phyloP scores from a whole-genome alignment of 192 early-diverging fungal species.

The Coemansia sp. region DNA sequence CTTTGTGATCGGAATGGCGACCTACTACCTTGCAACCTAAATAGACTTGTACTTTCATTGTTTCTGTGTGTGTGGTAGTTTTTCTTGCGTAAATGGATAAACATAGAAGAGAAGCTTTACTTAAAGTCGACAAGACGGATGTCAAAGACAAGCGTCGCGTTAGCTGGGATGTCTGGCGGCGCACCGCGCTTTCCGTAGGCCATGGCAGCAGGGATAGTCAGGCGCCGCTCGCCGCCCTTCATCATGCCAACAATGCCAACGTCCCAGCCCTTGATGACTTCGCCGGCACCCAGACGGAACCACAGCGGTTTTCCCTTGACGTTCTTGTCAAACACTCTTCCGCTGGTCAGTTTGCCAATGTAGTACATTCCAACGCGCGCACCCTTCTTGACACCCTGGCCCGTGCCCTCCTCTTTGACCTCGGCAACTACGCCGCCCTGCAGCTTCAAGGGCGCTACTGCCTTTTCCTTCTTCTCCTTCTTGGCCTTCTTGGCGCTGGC shows the following conservation, averaged over 20 bases:
- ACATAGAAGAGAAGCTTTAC: slow-evolving; percentile 17
- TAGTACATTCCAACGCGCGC: slow-evolving; percentile 78
- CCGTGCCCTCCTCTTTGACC: slow-evolving; percentile 67
- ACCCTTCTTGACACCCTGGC: slow-evolving; percentile 65
- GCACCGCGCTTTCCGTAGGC: slow-evolving; percentile 77
- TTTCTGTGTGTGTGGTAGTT: no score
- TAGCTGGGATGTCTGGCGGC: slow-evolving; percentile 89
- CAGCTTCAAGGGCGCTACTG: slow-evolving; percentile 51
- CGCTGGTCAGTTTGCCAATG: slow-evolving; percentile 87
- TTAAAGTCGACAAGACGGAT: slow-evolving; percentile 79
- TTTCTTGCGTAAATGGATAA: background rate
- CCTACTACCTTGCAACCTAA: slow-evolving; percentile 8
- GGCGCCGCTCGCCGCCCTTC: slow-evolving; percentile 84
- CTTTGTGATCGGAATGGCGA: slow-evolving; percentile 1
- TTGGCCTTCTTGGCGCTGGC: slow-evolving; percentile 35
- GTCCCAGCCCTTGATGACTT: slow-evolving; percentile 99
- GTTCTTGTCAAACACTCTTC: slow-evolving; percentile 97
- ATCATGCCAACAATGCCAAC: slow-evolving; percentile 86
- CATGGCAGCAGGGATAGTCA: slow-evolving; percentile 83
- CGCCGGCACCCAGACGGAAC: slow-evolving; percentile 82
- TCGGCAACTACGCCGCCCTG: slow-evolving; percentile 82
- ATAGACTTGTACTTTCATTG: no score
- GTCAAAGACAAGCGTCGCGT: slow-evolving; percentile 89
- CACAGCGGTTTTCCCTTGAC: slow-evolving; percentile 84
- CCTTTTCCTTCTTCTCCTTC: slow-evolving; percentile 40